Base-by-base conservation (phyloP, 148 eudicot species). In the Cornus kousa region DNA sequence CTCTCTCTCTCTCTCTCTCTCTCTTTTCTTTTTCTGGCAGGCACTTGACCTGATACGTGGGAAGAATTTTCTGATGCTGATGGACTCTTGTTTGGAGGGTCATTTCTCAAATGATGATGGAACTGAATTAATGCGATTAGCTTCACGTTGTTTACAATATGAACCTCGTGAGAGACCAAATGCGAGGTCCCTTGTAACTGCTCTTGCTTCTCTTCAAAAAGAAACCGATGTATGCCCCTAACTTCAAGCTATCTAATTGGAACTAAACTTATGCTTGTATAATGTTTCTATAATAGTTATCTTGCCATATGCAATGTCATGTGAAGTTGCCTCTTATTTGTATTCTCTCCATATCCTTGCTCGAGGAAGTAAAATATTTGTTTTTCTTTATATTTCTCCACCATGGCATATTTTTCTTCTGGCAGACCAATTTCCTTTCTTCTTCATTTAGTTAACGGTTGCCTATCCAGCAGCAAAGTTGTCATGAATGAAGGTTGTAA, bases 161-260 rank as follows among this genome's bases (percentile, higher is more conserved):
- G 97, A 93, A 87, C 83, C 92, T 78, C 93, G 93, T 72, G 97
- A 93, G 78, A 88, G 97, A 86, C 97, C 97, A 73, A 91, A 90
- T 81, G 85, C 90, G 64, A 91, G 80, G 80, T 87, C 93, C 75
- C 86, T 93, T 53, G 91, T 88, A 62, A 67, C 85, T 64, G 87
- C 93, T 40, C 91, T 93, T 48, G 69, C 87, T 86, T 76, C 92
- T 72, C 92, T 93, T 80, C 97, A 93, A 86, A 93, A 91, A 78
- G 91, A 93, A 88, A 86, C 90, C 33, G 89, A 93, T 89, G 97
- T 93, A 73, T 70, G 72, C 67, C 66, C 66, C 20, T 13, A n/a
- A 32, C 60, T 60, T 23, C 74, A 39, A 16, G 50, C 46, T 3
- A 46, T 68, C 62, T 71, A 71, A 9, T 72, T 23, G 68, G 53